These are phyloP conservation scores for Ceratocystis destructans DNA, from an alignment of 2,329 filamentous ascomycete species.

Conservation along the genomic window DNA sequence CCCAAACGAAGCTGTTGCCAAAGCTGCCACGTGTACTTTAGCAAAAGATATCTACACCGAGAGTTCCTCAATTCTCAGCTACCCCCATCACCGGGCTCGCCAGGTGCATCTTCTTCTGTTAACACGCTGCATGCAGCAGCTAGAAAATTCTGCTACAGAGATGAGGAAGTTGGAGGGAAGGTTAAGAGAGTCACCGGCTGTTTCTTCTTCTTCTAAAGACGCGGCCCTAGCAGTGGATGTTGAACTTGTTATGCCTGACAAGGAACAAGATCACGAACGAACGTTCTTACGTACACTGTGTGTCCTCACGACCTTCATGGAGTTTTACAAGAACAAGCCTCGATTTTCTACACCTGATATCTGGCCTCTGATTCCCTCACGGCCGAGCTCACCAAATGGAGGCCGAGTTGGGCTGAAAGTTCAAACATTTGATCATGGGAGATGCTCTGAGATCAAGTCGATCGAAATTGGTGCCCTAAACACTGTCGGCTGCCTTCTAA, in stretches of 20 bases:
- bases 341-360: slow-evolving; percentile 47
- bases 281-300: slow-evolving; percentile 55
- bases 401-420: slow-evolving; percentile 55
- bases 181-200: slow-evolving; percentile 22
- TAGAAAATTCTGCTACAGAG: slow-evolving; percentile 47
- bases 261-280: slow-evolving; percentile 41
- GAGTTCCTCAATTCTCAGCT: slow-evolving; percentile 36
- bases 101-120: slow-evolving; percentile 57
- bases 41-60: slow-evolving; percentile 58
- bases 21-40: slow-evolving; percentile 53
- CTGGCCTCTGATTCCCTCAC: slow-evolving; percentile 38
- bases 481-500: slow-evolving; percentile 55
- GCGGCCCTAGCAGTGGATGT: slow-evolving; percentile 30
- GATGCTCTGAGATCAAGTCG: slow-evolving; percentile 45
- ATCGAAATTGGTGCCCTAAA: slow-evolving; percentile 57
- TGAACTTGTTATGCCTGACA: slow-evolving; percentile 31
- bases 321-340: slow-evolving; percentile 47
- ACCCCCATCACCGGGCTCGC: slow-evolving; percentile 37
- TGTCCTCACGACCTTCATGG: slow-evolving; percentile 53
- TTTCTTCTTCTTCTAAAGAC: slow-evolving; percentile 33
- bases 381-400: slow-evolving; percentile 43
- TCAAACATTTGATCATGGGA: slow-evolving; percentile 54
- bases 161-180: slow-evolving; percentile 25
- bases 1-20: slow-evolving; percentile 50
- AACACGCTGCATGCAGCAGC: slow-evolving; percentile 56